phyloP scores from a whole-genome alignment of 805 yeast genomes.

The Starmerella scarabaei region DNA sequence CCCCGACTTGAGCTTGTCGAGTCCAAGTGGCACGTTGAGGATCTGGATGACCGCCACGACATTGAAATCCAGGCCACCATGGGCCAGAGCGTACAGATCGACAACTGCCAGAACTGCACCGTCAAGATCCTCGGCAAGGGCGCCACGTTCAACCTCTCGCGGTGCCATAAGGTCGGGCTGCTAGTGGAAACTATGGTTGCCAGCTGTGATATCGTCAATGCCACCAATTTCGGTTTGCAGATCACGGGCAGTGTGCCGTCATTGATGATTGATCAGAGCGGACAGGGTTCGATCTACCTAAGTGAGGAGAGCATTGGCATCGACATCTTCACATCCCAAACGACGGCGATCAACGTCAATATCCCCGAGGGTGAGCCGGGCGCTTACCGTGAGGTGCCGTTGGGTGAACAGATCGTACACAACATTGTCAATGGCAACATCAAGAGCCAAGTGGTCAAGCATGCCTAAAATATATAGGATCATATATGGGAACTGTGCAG shows the following conservation, averaged over 20 bases:
- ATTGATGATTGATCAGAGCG: constrained; percentile 77
- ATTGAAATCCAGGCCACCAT: constrained; percentile 66
- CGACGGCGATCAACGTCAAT: constrained; percentile 76
- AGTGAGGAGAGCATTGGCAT: constrained; percentile 56
- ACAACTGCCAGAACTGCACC: constrained; percentile 60
- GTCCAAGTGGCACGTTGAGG: constrained; percentile 80
- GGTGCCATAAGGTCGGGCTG: constrained; percentile 58
- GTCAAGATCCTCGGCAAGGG: constrained; percentile 83
- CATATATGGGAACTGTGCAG: background rate
- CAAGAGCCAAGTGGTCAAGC: constrained; percentile 32
- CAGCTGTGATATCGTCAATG: constrained; percentile 77
- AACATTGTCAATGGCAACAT: constrained; percentile 48
- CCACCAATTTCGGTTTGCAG: constrained; percentile 70
- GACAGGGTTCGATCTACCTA: constrained; percentile 71
- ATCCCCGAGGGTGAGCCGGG: constrained; percentile 57
- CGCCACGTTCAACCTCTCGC: constrained; percentile 70
- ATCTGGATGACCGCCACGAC: constrained; percentile 51
- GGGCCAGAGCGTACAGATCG: constrained; percentile 82
- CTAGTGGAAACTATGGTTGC: constrained; percentile 76
- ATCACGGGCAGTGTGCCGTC: constrained; percentile 71
- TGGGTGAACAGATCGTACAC: constrained; percentile 88
- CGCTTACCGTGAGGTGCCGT: constrained; percentile 64
- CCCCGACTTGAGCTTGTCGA: constrained; percentile 64
- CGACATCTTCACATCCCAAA: constrained; percentile 70
- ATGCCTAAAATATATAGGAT: constrained; percentile 2